Conservation (phyloP, 495 filamentous ascomycete genomes). For the Penicillium robsamsonii region DNA sequence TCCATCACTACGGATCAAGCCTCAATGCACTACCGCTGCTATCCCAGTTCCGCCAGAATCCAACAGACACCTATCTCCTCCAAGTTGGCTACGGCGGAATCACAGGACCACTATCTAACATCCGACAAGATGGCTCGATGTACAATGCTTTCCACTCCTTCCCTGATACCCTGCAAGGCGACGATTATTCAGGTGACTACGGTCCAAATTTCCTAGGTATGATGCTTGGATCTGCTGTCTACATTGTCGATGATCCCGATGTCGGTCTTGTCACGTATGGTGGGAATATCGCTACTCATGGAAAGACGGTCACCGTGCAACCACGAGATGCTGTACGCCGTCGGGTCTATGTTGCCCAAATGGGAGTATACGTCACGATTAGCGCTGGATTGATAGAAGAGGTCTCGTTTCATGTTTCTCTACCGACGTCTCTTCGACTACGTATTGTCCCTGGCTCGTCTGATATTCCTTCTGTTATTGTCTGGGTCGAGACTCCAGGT, state of each 20-base stretch:
- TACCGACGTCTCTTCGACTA: background rate
- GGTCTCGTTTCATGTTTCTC: background rate
- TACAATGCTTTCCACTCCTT: conserved; percentile 51
- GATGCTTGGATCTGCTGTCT: conserved; percentile 11
- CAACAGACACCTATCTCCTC: conserved; percentile 18
- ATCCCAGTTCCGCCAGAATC: conserved; percentile 39
- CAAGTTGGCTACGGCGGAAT: background rate
- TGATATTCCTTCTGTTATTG: background rate
- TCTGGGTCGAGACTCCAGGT: conserved; percentile 16
- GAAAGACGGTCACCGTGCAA: background rate
- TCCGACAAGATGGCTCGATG: conserved; percentile 49
- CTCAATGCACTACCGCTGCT: conserved; percentile 53
- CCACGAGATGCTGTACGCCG: background rate
- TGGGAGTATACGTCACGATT: background rate
- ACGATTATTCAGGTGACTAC: conserved; percentile 53
- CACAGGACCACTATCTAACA: conserved; percentile 49
- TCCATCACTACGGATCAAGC: conserved; percentile 56
- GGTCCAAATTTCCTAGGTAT: conserved; percentile 49
- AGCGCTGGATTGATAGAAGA: background rate
- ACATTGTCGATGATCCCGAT: background rate
- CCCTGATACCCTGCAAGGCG: conserved; percentile 51
- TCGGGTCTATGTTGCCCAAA: background rate
- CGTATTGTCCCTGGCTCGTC: background rate
- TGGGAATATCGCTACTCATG: background rate
- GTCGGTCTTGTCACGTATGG: background rate